Conservation (phyloP, 2,329 filamentous ascomycete genomes). For the Zalaria obscura region DNA sequence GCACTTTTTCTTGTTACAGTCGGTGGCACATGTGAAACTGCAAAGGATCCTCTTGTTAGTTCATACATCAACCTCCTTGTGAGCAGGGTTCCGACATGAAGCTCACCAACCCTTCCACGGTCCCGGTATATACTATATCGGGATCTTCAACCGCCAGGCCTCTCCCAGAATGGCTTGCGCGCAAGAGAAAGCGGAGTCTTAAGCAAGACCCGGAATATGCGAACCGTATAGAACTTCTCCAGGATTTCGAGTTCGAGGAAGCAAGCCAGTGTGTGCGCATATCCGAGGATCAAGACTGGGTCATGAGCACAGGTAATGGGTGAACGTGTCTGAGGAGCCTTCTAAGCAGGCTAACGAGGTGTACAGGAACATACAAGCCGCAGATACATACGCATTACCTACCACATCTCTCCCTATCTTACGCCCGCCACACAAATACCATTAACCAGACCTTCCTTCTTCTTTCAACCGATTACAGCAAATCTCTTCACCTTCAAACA, state of each 20-base stretch:
- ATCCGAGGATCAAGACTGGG: conserved; percentile 93
- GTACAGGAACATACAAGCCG: conserved; percentile 50
- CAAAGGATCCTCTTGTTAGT: no score
- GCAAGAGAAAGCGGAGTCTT: conserved; percentile 75
- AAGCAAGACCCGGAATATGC: conserved; percentile 90
- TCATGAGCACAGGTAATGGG: conserved; percentile 71
- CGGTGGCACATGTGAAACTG: no score
- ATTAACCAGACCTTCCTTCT: conserved; percentile 86
- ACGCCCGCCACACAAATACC: conserved; percentile 77
- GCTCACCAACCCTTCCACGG: conserved; percentile 65
- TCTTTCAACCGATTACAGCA: conserved; percentile 81
- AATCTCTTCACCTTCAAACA: conserved; percentile 83
- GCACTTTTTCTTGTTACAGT: no score
- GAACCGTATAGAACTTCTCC: conserved; percentile 83
- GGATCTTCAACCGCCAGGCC: conserved; percentile 77
- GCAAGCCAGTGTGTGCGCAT: conserved; percentile 80
- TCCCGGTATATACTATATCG: conserved; percentile 89
- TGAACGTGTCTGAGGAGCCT: not conserved
- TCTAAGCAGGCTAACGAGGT: not conserved
- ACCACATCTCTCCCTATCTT: conserved; percentile 86
- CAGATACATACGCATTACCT: conserved; percentile 95
- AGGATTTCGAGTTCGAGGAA: conserved; percentile 97
- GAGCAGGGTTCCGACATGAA: conserved; percentile 43
- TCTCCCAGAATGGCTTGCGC: conserved; percentile 88
- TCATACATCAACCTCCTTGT: not conserved